A percentile compares a stretch with the other conserved stretches of the same genome.
Conservation (phyloP, 179 eudicot species). For the Camellia oleifera region DNA sequence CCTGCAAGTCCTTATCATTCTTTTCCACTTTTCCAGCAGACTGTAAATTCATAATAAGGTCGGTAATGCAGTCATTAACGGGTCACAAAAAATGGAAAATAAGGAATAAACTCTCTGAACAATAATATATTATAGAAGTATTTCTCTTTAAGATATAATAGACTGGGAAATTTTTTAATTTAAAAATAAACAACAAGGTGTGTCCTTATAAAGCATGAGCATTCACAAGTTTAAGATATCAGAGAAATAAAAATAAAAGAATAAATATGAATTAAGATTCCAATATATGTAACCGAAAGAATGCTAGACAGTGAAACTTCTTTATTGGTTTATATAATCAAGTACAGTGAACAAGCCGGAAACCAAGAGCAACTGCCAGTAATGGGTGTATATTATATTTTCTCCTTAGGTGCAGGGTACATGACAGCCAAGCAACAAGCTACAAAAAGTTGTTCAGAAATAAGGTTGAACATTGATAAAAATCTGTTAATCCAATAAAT, state of each 20-base stretch:
- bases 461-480: not conserved
- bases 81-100: not conserved
- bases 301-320: not conserved
- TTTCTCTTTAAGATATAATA: too few species aligned
- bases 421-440: not conserved
- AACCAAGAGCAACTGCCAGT: not conserved
- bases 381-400: not conserved
- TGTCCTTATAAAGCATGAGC: not conserved
- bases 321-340: not conserved
- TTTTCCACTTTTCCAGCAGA: conserved; percentile 75
- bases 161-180: not conserved
- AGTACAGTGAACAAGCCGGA: not conserved
- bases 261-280: not conserved
- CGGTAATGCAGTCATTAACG: not conserved
- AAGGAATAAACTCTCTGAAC: not conserved
- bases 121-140: too few species aligned
- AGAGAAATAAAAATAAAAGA: too few species aligned
- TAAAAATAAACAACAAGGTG: not conserved
- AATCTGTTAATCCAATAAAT: conserved; percentile 1
- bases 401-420: not conserved
- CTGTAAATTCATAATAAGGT: conserved; percentile 41
- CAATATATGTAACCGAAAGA: not conserved
- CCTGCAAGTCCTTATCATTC: conserved; percentile 36
- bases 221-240: not conserved
- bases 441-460: not conserved